Conservation (phyloP, 73 alveolate genomes). For the Blepharisma japonicum region DNA sequence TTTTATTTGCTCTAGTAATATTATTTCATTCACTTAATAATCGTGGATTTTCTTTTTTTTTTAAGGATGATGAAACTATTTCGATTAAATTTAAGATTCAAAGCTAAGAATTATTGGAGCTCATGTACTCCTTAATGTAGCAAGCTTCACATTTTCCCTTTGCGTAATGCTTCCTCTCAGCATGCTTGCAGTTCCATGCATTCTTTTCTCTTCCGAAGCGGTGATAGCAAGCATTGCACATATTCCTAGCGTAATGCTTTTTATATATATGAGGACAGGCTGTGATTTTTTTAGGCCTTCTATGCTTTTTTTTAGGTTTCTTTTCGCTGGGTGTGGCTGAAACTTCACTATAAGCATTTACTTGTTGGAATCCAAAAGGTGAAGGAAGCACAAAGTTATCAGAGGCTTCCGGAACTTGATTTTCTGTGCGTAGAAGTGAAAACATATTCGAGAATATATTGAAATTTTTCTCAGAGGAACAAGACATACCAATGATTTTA, state of each 20-base stretch:
- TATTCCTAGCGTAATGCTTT: constrained; percentile 10
- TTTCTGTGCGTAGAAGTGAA: background rate
- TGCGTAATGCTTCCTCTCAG: background rate
- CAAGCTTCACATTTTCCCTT: background rate
- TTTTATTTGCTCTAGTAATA: too few relatives aligned
- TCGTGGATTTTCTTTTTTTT: too few relatives aligned
- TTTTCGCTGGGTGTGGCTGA: background rate
- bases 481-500: too few relatives aligned
- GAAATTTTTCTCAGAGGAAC: too few relatives aligned
- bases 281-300: background rate
- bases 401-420: background rate
- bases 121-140: background rate
- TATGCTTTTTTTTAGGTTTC: background rate
- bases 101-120: background rate
- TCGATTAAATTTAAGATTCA: too few relatives aligned
- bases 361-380: background rate
- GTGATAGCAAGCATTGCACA: constrained; percentile 3
- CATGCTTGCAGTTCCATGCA: background rate
- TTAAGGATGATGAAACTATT: too few relatives aligned
- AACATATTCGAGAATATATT: too few relatives aligned
- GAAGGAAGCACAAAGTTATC: background rate
- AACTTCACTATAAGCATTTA: background rate
- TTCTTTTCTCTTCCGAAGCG: background rate
- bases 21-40: too few relatives aligned
- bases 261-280: background rate